Evolutionary conservation across 2,329 filamentous ascomycete species (phyloP), one percentile per base, ranked within the genome.

Genomic region (Trichoderma sp.): DNA sequence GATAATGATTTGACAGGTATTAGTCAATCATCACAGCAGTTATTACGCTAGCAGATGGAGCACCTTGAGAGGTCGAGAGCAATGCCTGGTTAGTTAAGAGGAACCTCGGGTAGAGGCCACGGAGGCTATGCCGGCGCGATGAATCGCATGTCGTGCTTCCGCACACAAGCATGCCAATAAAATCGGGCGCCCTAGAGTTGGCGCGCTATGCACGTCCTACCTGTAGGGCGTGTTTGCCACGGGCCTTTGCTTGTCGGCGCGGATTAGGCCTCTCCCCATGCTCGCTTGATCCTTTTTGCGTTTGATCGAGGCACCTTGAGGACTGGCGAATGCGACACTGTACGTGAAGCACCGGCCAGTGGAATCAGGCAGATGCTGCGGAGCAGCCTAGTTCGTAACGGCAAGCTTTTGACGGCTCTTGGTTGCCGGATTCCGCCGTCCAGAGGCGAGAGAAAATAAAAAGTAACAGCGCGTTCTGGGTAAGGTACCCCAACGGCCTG

Each of bases 131-230:
- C 59, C 39, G 30, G 39, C 59, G 39, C 39, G 30, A 61, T 49
- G 8, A 30, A 28, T 51, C n/a, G 59, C 39, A 61, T 61, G 59
- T 61, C 59, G 59, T 51, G 39, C 59, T 56, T 60, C 59, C 59
- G 49, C 59, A 21, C 37, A 18, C 39, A 32, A 32, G 30, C 14
- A 32, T 39, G 24, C 59, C 28, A 59, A 30, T 59, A 26, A 46
- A 43, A 16, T 30, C 58, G 58, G 58, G 58, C 59, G 39, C 59
- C 59, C n/a, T 49, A 21, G 26, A 60, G 26, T 60, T 32, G 39
- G 39, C 39, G 18, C 5, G 52, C 11, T 30, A 28, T 43, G 52
- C 52, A n/a, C 26, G 52, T 49, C 11, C 46, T 49, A 21, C 46
- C 4, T 49, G 46, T 46, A 60, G 58, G 58, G 58, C 39, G 58